Base-by-base conservation (phyloP, 2,329 filamentous ascomycete genomes). In the Seiridium unicorne region DNA sequence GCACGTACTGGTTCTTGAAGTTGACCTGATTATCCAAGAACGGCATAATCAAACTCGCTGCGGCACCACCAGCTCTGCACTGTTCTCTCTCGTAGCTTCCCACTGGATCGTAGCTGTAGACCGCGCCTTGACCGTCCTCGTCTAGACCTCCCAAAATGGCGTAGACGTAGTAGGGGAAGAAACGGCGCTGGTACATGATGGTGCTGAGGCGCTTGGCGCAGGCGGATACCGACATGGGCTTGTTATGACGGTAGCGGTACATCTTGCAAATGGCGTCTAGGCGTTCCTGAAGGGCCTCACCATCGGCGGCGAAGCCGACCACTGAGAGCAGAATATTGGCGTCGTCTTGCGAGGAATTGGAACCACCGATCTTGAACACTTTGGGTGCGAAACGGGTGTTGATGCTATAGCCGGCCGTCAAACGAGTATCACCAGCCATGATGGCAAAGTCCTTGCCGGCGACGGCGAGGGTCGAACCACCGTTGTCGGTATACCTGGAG, bases 11-110 rank as follows among this genome's bases (percentile, higher is more conserved):
- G 76, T 99, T 99, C 86, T 97, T 99, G 84, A 94, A 94, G 81
- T 98, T 98, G 81, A 99, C 95, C 79, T 99, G 96, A 77, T 99
- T 99, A 77, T 99, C 95, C 72, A 99, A 80, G 84, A 99, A 99
- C 1, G 95, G 95, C 91, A 97, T 99, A 78, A 99, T 99, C 76
- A 99, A 80, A 71, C 91, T 95, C 58, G 92, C 90, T 26, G 93
- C 93, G 11, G 95, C 93, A 69, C 95, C 95, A 47, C 92, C 95
- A 42, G 95, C 93, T 66, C 94, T 88, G 80, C 93, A 97, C 80
- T 96, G 92, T 80, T 99, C 95, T 66, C 95, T 84, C 83, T 99
- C 95, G 79, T 98, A 99, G 74, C 92, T 96, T 68, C 95, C 95
- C 47, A 99, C 95, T 1, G 95, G 95, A 74, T 99, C 95, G 80